phyloP scores from a whole-genome alignment of 805 yeast species.

The Wickerhamiella occidentalis region DNA sequence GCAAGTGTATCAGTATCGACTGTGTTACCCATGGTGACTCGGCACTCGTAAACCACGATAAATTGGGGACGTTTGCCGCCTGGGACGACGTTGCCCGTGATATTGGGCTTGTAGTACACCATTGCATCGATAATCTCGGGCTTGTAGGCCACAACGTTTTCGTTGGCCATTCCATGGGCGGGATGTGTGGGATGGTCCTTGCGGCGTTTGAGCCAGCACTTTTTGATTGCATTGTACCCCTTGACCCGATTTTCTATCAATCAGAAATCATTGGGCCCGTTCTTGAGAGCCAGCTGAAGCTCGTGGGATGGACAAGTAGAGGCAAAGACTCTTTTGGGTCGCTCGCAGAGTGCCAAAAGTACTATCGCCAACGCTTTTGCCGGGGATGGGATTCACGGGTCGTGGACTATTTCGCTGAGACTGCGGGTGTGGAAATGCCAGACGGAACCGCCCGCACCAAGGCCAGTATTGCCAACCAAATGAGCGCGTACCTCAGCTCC shows the following conservation, averaged over 20 bases:
- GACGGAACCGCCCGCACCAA: conserved; percentile 33
- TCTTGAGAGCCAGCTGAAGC: neutral
- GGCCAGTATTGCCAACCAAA: conserved; percentile 35
- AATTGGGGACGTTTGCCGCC: conserved; percentile 40
- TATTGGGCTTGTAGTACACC: conserved; percentile 31
- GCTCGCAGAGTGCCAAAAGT: conserved; percentile 33
- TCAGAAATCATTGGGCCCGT: conserved; percentile 19
- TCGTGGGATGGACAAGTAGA: neutral
- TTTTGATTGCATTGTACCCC: conserved; percentile 40
- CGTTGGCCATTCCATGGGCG: conserved; percentile 73
- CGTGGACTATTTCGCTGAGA: conserved; percentile 34
- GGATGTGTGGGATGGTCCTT: conserved; percentile 40
- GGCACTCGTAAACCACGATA: conserved; percentile 40
- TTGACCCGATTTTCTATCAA: conserved; percentile 42
- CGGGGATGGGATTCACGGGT: conserved; percentile 35
- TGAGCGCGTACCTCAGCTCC: conserved; percentile 35
- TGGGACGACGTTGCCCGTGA: conserved; percentile 68
- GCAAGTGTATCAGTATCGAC: conserved; percentile 43
- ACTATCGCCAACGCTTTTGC: conserved; percentile 34
- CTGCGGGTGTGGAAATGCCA: conserved; percentile 19
- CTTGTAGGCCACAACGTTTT: conserved; percentile 32
- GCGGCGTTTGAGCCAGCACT: conserved; percentile 40
- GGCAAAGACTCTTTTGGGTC: conserved; percentile 33
- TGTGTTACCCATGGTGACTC: conserved; percentile 61
- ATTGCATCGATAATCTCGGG: conserved; percentile 24